Evolutionary conservation across 2,329 filamentous ascomycete species (phyloP).

Genomic region (Atkinsonella hypoxylon): DNA sequence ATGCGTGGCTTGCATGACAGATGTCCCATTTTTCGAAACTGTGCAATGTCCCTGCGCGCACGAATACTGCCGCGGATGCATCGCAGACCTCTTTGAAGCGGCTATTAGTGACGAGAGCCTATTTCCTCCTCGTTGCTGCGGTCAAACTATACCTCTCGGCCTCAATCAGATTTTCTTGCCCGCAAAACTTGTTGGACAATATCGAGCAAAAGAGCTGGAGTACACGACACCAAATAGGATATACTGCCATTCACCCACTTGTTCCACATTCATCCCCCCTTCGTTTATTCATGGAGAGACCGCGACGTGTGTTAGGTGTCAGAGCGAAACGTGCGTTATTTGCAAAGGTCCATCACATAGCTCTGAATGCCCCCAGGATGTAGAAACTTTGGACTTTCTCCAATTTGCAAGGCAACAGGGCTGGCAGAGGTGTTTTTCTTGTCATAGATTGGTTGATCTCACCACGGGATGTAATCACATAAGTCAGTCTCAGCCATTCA

Average conservation of each 20-base stretch:
- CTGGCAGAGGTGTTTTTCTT: constrained; percentile 40
- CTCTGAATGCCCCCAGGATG: constrained; percentile 36
- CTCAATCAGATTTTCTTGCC: constrained; percentile 24
- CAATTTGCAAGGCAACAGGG: constrained; percentile 26
- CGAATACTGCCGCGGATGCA: constrained; percentile 38
- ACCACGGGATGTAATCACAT: constrained; percentile 43
- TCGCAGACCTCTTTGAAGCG: constrained; percentile 28
- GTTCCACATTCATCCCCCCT: constrained; percentile 33
- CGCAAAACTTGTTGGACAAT: constrained; percentile 20
- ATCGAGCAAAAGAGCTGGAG: constrained; percentile 35
- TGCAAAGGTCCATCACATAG: constrained; percentile 37
- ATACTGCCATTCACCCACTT: constrained; percentile 35
- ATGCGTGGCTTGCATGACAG: constrained; percentile 8
- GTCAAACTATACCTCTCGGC: constrained; percentile 25
- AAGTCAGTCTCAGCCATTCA: constrained; percentile 30
- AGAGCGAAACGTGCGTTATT: constrained; percentile 29
- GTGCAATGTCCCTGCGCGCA: constrained; percentile 20
- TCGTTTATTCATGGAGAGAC: constrained; percentile 18
- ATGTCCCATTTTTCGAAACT: not conserved
- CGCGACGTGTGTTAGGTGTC: constrained; percentile 32
- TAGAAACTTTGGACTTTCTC: constrained; percentile 25
- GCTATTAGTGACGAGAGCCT: constrained; percentile 35
- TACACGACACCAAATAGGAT: constrained; percentile 32
- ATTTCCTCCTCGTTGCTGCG: constrained; percentile 45
- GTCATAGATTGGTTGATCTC: constrained; percentile 36